Evolutionary conservation across 2,329 filamentous ascomycete genomes (phyloP).

Genomic region (Claviceps cyperi): DNA sequence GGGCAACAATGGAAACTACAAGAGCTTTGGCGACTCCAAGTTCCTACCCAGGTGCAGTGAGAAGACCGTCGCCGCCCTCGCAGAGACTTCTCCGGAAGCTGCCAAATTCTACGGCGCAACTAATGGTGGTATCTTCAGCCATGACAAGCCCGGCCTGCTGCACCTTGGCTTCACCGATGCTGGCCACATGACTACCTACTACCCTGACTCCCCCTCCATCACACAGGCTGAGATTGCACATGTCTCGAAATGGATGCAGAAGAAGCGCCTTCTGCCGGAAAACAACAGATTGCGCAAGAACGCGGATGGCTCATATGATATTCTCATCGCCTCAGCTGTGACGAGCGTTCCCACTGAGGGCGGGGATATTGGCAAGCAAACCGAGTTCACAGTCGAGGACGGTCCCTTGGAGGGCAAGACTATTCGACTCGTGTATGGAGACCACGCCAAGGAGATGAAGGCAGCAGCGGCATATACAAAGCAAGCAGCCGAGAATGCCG

Average conservation of each 20-base stretch:
- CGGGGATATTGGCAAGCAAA: constrained; percentile 54
- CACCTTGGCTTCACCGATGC: constrained; percentile 62
- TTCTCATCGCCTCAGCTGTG: constrained; percentile 58
- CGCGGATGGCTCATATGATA: constrained; percentile 48
- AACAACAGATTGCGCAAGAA: constrained; percentile 65
- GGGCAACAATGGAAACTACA: constrained; percentile 73
- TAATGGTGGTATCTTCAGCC: constrained; percentile 58
- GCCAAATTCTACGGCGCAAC: constrained; percentile 52
- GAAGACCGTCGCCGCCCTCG: constrained; percentile 49
- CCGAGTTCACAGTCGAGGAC: constrained; percentile 43
- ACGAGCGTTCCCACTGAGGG: constrained; percentile 44
- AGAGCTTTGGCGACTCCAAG: constrained; percentile 74
- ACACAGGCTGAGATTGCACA: constrained; percentile 61
- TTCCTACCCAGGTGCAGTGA: constrained; percentile 61
- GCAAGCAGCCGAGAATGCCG: constrained; percentile 52
- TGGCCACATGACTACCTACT: constrained; percentile 71
- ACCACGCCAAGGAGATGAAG: constrained; percentile 58
- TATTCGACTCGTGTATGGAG: constrained; percentile 59
- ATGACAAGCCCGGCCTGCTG: constrained; percentile 48
- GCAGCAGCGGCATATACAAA: constrained; percentile 52
- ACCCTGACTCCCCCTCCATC: constrained; percentile 60
- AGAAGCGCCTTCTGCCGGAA: constrained; percentile 56
- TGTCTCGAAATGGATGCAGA: constrained; percentile 58
- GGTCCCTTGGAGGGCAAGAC: constrained; percentile 51
- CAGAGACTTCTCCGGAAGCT: constrained; percentile 44